Conservation (phyloP, 495 filamentous ascomycete genomes). For the Penicillium argentinense region DNA sequence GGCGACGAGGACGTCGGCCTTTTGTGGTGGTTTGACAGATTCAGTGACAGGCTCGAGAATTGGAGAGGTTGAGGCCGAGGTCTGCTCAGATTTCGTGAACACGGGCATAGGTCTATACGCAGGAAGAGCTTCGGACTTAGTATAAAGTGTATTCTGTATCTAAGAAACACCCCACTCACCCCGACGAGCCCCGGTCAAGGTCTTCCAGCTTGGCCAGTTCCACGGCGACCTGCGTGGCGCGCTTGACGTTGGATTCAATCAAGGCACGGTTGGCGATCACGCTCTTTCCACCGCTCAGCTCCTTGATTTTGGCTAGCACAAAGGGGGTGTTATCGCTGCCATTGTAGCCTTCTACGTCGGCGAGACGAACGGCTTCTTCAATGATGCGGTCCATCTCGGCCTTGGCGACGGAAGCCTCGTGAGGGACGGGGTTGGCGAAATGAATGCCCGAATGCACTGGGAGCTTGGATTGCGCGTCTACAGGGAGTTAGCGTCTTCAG, state of each 20-base stretch:
- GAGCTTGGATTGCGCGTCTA: conserved; percentile 65
- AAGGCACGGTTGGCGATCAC: conserved; percentile 74
- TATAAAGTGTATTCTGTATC: conserved; percentile 20
- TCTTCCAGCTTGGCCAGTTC: conserved; percentile 66
- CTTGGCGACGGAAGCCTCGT: conserved; percentile 66
- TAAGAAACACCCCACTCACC: conserved; percentile 42
- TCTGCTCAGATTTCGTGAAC: conserved; percentile 28
- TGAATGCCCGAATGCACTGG: conserved; percentile 70
- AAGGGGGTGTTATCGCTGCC: conserved; percentile 89
- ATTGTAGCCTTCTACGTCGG: conserved; percentile 62
- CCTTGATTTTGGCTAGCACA: conserved; percentile 76
- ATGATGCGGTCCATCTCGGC: conserved; percentile 73
- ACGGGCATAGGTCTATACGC: conserved; percentile 45
- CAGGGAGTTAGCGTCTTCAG: too few species aligned
- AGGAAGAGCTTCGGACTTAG: conserved; percentile 37
- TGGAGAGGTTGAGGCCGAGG: conserved; percentile 10
- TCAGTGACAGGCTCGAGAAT: conserved; percentile 2
- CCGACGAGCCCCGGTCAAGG: conserved; percentile 24
- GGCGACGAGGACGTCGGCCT: conserved; percentile 74
- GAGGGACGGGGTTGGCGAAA: conserved; percentile 86
- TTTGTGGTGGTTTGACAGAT: conserved; percentile 13
- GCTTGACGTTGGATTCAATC: conserved; percentile 74
- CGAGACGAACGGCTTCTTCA: conserved; percentile 68
- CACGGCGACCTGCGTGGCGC: conserved; percentile 76
- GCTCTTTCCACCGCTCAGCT: conserved; percentile 71